These are phyloP conservation scores for Pelargonium cotyledonis DNA, from an alignment of 441 rosid genomes.

Conservation along the genomic window DNA sequence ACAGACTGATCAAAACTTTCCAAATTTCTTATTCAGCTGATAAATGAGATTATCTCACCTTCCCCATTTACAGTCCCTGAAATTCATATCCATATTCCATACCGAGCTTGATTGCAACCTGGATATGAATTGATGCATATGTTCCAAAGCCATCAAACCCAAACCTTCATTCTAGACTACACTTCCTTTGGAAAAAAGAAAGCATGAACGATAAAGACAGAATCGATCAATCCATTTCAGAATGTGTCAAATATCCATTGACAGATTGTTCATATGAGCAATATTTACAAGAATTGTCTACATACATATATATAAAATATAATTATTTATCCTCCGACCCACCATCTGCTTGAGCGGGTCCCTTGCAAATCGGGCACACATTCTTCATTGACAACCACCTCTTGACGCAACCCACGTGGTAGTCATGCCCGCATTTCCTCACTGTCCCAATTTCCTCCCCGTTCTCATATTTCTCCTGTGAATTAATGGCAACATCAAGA, in stretches of 20 bases:
- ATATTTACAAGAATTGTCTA: neutral
- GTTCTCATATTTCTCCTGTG: slow-evolving; percentile 31
- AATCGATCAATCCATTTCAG: slow-evolving; percentile 4
- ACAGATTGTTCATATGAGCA: neutral
- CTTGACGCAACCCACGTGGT: slow-evolving; percentile 6
- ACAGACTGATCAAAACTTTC: too few species aligned
- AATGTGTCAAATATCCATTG: neutral
- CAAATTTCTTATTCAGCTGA: neutral
- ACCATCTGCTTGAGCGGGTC: slow-evolving; percentile 4
- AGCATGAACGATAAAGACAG: neutral
- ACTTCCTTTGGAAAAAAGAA: neutral
- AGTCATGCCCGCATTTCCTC: slow-evolving; percentile 12
- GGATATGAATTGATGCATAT: neutral
- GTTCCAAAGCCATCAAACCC: neutral
- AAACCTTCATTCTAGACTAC: neutral
- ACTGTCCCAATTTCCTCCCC: slow-evolving; percentile 21
- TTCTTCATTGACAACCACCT: slow-evolving; percentile 11
- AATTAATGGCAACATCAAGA: slow-evolving; percentile 10
- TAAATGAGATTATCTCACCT: neutral
- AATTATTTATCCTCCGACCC: slow-evolving; percentile 3
- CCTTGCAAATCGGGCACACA: slow-evolving; percentile 13
- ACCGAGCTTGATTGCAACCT: neutral
- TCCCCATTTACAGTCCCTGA: neutral
- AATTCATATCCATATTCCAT: neutral
- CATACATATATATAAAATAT: neutral